phyloP scores from a whole-genome alignment of 1,284 basidiomycete species.

The Ustilago lituana region DNA sequence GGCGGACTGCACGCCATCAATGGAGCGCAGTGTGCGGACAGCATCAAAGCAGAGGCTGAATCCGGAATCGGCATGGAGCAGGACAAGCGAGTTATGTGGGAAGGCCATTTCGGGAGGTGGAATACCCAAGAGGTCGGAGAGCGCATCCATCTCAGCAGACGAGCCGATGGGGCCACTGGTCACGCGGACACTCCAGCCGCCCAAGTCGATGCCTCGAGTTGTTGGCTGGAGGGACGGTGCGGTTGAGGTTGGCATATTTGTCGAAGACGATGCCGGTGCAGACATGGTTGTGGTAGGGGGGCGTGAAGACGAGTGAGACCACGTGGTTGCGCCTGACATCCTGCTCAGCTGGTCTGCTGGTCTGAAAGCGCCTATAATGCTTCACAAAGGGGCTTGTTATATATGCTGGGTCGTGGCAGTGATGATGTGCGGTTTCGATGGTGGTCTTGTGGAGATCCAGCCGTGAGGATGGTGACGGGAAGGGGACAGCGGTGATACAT shows the following conservation, averaged over 20 bases:
- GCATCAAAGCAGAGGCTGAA: constrained; percentile 79
- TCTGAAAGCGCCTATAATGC: no score
- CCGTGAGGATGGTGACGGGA: no score
- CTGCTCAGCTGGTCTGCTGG: no score
- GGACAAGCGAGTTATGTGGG: constrained; percentile 80
- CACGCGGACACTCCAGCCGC: constrained; percentile 58
- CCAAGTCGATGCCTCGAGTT: constrained; percentile 56
- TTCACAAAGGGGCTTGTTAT: no score
- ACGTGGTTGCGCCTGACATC: constrained; percentile 23
- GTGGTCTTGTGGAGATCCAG: no score
- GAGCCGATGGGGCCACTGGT: constrained; percentile 61
- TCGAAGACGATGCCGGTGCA: constrained; percentile 2
- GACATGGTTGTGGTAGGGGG: background rate
- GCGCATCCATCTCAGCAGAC: constrained; percentile 70
- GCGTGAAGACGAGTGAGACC: constrained; percentile 20
- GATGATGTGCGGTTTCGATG: no score
- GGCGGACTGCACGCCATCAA: constrained; percentile 72
- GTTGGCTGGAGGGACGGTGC: constrained; percentile 28
- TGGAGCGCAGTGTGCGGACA: constrained; percentile 76
- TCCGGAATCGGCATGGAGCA: constrained; percentile 72
- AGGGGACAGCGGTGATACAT: no score
- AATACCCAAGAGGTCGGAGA: constrained; percentile 78
- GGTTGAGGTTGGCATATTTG: constrained; percentile 11
- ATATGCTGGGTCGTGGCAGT: no score
- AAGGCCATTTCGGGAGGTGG: constrained; percentile 98